Evolutionary conservation across 2,329 filamentous ascomycete species (phyloP).

Genomic region (Grosmannia huntii): DNA sequence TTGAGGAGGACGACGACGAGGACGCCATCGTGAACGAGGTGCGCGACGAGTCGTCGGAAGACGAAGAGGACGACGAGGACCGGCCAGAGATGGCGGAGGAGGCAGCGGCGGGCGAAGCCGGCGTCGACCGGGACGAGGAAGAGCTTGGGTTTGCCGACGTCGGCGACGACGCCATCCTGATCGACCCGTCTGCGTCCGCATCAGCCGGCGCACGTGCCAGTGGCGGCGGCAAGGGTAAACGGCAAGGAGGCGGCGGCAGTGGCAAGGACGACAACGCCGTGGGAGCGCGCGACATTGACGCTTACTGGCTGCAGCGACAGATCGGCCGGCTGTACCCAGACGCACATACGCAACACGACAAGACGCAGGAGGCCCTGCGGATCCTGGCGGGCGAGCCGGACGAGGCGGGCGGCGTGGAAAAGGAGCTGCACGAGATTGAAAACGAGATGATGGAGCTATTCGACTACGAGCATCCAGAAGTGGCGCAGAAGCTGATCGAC

Average conservation of each 20-base stretch:
- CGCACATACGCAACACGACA: constrained; percentile 85
- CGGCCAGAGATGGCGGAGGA: constrained; percentile 38
- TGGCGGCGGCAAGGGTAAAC: constrained; percentile 34
- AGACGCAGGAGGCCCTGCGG: constrained; percentile 71
- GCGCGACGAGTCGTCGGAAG: constrained; percentile 74
- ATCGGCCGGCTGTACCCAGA: constrained; percentile 82
- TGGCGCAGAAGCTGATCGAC: constrained; percentile 79
- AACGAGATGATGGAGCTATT: constrained; percentile 98
- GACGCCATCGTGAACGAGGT: constrained; percentile 72
- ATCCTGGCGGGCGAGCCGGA: constrained; percentile 68
- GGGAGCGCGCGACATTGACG: constrained; percentile 81
- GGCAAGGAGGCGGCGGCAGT: constrained; percentile 31
- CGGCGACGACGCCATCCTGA: constrained; percentile 75
- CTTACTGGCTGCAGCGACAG: constrained; percentile 91
- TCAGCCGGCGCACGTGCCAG: constrained; percentile 18
- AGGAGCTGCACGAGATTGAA: constrained; percentile 81
- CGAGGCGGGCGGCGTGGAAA: constrained; percentile 63
- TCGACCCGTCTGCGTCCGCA: constrained; percentile 47
- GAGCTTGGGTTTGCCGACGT: constrained; percentile 40
- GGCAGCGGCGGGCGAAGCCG: constrained; percentile 37
- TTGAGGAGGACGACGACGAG: constrained; percentile 83
- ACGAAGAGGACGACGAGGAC: constrained; percentile 64
- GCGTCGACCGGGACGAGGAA: constrained; percentile 34
- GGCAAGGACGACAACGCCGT: constrained; percentile 49
- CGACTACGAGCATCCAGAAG: constrained; percentile 89